phyloP scores from a whole-genome alignment of 495 filamentous ascomycete genomes.

The Hypoxylon fragiforme region DNA sequence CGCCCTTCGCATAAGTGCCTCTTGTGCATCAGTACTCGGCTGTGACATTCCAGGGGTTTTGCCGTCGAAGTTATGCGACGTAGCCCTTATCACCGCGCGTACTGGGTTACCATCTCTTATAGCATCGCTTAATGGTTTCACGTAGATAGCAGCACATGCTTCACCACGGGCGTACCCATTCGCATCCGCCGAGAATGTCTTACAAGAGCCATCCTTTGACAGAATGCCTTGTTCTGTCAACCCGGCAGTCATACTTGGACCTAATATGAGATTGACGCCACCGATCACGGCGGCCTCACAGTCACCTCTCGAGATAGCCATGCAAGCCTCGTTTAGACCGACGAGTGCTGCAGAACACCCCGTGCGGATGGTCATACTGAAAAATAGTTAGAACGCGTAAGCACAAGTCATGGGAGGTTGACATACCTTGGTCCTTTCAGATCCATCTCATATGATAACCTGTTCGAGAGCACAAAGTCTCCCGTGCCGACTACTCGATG shows the following conservation, averaged over 20 bases:
- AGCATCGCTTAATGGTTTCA: constrained; percentile 57
- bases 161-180: constrained; percentile 46
- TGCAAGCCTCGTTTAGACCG: constrained; percentile 55
- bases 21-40: constrained; percentile 52
- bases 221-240: constrained; percentile 41
- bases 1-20: constrained; percentile 45
- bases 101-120: constrained; percentile 54
- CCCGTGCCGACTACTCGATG: constrained; percentile 33
- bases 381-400: constrained; percentile 12
- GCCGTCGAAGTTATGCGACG: constrained; percentile 50
- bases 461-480: constrained; percentile 56
- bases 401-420: neutral
- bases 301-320: constrained; percentile 43
- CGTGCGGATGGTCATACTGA: constrained; percentile 48
- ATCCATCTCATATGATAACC: constrained; percentile 49
- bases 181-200: constrained; percentile 45
- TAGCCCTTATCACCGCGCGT: constrained; percentile 55
- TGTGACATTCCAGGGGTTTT: constrained; percentile 45
- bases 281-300: constrained; percentile 48
- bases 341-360: constrained; percentile 58
- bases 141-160: constrained; percentile 38
- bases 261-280: constrained; percentile 47
- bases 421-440: constrained; percentile 32
- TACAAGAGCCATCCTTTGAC: constrained; percentile 39
- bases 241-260: constrained; percentile 36